These are phyloP conservation scores for Candida alai DNA, from an alignment of 805 yeast genomes.

Conservation along the genomic window DNA sequence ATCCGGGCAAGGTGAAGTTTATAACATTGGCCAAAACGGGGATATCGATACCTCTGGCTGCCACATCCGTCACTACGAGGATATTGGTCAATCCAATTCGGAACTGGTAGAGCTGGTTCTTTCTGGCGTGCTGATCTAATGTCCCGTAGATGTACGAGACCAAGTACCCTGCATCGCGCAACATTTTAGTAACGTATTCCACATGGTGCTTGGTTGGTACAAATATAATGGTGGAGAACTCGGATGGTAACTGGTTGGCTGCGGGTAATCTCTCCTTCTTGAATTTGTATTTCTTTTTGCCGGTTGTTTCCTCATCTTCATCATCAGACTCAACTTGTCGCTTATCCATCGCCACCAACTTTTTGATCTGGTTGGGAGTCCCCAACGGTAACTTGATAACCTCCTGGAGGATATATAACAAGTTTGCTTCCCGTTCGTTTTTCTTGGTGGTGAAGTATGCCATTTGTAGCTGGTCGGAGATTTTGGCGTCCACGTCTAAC, in stretches of 20 bases:
- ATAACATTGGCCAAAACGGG: conserved; percentile 94
- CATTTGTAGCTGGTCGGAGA: conserved; percentile 89
- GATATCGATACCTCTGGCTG: conserved; percentile 98
- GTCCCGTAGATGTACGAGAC: conserved; percentile 91
- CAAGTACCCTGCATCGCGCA: conserved; percentile 78
- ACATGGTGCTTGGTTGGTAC: conserved; percentile 98
- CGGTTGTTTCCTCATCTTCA: conserved; percentile 43
- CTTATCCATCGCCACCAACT: conserved; percentile 46
- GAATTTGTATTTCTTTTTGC: conserved; percentile 34
- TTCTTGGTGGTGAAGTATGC: conserved; percentile 76
- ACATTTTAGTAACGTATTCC: conserved; percentile 72
- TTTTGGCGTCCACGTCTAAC: conserved; percentile 86
- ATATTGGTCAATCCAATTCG: conserved; percentile 78
- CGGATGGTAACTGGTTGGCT: conserved; percentile 82
- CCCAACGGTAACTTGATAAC: conserved; percentile 83
- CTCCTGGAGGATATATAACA: conserved; percentile 72
- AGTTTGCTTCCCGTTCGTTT: conserved; percentile 85
- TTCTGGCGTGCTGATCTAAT: conserved; percentile 91
- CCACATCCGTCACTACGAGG: conserved; percentile 96
- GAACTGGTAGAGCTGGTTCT: conserved; percentile 80
- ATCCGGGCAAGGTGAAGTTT: conserved; percentile 84
- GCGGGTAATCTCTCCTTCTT: conserved; percentile 62
- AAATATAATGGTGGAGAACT: conserved; percentile 83
- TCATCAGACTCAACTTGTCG: conserved; percentile 52
- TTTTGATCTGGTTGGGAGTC: conserved; percentile 59